Percentiles rank a stretch among this genome's conserved stretches.
These are phyloP conservation scores for Phytophthora brassicae DNA, from an alignment of 352 stramenopile genomes.

Conservation along the genomic window DNA sequence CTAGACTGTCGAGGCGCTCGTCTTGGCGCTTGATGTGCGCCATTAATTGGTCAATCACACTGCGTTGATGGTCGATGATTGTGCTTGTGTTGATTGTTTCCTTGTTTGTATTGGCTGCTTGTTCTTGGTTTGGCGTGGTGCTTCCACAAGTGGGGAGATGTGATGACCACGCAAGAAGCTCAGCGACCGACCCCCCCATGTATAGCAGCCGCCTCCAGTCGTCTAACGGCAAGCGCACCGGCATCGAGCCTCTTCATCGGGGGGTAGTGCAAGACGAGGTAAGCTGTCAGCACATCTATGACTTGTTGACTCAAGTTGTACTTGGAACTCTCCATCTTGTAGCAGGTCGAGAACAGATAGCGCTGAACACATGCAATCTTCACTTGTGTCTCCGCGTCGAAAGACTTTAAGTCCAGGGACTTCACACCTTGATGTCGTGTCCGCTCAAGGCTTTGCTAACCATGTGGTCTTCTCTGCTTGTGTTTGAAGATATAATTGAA, in stretches of 20 bases:
- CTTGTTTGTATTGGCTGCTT: not conserved
- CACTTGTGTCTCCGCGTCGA: not conserved
- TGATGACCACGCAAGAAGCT: not conserved
- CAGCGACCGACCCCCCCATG: not conserved
- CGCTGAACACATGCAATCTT: not conserved
- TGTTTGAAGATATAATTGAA: slow-evolving; percentile 23
- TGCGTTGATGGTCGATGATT: slow-evolving; percentile 5
- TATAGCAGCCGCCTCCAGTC: not conserved
- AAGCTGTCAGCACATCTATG: not conserved
- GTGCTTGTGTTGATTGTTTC: not conserved
- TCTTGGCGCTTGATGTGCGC: slow-evolving; percentile 8
- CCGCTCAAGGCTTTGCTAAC: not conserved
- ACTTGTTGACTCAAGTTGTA: not conserved
- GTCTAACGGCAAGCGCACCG: not conserved
- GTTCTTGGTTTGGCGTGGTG: not conserved
- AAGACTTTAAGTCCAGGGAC: not conserved
- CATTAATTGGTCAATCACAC: slow-evolving; percentile 22
- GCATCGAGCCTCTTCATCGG: not conserved
- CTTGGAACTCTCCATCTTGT: not conserved
- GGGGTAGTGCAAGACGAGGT: not conserved
- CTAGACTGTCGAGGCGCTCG: slow-evolving; percentile 5
- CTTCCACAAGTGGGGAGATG: not conserved
- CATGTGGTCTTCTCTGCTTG: slow-evolving; percentile 7
- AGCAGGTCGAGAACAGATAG: not conserved
- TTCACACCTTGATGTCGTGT: not conserved